Base-by-base conservation (phyloP, 2,329 filamentous ascomycete genomes). In the Thielaviopsis populi region DNA sequence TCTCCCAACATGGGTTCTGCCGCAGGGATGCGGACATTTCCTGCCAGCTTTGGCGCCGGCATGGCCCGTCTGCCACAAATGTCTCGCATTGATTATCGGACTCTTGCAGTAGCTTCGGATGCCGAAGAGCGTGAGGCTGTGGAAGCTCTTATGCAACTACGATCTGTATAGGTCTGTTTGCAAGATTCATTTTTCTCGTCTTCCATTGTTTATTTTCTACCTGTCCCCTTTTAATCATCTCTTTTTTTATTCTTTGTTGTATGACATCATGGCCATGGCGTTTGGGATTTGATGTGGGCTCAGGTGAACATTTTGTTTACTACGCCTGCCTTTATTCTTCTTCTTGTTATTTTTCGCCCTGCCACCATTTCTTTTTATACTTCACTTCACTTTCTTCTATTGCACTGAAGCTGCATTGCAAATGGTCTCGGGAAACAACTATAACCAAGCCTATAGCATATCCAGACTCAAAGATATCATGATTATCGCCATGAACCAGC, bases 61-160 rank as follows among this genome's bases (percentile, higher is more conserved):
- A 81, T 83, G 78, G 78, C 78, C 66, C 80, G 77, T 68, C 72
- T 78, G 67, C 80, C 79, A 59, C 79, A 78, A 70, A 76, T 78
- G 66, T 75, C 76, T 59, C 61, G 50, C n/a, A 15, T 48, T 17
- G 61, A 48, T 43, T 48, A 61, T 24, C 46, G 46, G 13, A 43
- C 17, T 17, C 72, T 82, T 68, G 76, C 75, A 67, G 75, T 74
- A 62, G 74, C 81, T 67, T 80, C 83, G 63, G 83, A 86, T 72
- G 81, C 84, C 67, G 86, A 90, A 74, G 89, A 92, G 78, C 85
- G 86, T 70, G 88, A 90, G 74, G 89, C 89, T 63, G 83, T 91
- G 68, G 88, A 90, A 74, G 89, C 88, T 68, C 83, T 92, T 71
- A 78, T 94, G 71, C 83, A 85, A 73, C 86, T 94, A 74, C 87